Percentiles rank a stretch among this genome's conserved stretches.
These are phyloP conservation scores for Nemophila menziesii DNA, from an alignment of 257 asterid genomes.

Conservation along the genomic window DNA sequence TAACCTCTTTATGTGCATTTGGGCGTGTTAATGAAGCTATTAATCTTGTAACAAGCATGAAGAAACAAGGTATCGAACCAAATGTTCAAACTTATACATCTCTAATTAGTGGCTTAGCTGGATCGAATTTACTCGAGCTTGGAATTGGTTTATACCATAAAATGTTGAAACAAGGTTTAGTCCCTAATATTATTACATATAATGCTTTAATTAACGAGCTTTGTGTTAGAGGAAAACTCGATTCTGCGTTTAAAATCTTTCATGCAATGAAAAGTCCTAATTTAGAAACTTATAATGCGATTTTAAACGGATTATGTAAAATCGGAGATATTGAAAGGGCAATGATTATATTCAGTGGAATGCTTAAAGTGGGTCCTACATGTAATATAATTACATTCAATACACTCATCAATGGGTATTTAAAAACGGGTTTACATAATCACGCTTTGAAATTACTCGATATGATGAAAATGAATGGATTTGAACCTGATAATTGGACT, in stretches of 20 bases:
- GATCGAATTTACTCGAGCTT: slow-evolving; percentile 44
- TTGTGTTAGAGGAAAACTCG: slow-evolving; percentile 39
- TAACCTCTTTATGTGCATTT: slow-evolving; percentile 40
- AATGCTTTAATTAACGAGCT: slow-evolving; percentile 56
- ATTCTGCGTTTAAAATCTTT: slow-evolving; percentile 39
- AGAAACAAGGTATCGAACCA: slow-evolving; percentile 41
- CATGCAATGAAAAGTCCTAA: slow-evolving; percentile 49
- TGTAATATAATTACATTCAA: slow-evolving; percentile 66
- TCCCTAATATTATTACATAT: slow-evolving; percentile 59
- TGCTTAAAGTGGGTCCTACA: slow-evolving; percentile 59
- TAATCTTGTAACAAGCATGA: slow-evolving; percentile 60
- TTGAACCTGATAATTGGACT: slow-evolving; percentile 63
- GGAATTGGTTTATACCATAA: slow-evolving; percentile 76
- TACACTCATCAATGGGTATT: slow-evolving; percentile 59
- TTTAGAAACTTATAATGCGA: slow-evolving; percentile 49
- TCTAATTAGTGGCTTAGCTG: slow-evolving; percentile 63
- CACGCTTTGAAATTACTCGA: slow-evolving; percentile 76
- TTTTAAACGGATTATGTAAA: slow-evolving; percentile 63
- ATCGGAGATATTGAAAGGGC: slow-evolving; percentile 53
- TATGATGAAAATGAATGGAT: slow-evolving; percentile 68
- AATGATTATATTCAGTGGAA: slow-evolving; percentile 57
- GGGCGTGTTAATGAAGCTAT: slow-evolving; percentile 61
- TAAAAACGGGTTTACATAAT: slow-evolving; percentile 32
- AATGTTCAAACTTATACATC: slow-evolving; percentile 79
- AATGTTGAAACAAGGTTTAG: slow-evolving; percentile 63